phyloP scores from a whole-genome alignment of 2,329 filamentous ascomycete species.

The Phaeosphaeriaceae sp. region DNA sequence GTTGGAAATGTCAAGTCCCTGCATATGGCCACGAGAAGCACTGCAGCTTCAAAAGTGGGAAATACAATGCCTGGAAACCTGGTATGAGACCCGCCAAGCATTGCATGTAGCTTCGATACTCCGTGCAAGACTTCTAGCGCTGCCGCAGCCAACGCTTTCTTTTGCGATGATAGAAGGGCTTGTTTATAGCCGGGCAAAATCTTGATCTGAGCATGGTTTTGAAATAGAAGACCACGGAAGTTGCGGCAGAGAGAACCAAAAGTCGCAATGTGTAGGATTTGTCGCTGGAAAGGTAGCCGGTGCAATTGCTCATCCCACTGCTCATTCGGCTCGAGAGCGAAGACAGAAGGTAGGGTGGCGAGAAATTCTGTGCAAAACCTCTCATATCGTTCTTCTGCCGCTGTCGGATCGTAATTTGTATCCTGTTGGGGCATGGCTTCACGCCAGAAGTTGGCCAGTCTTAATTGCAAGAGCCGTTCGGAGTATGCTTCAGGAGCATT shows the following conservation, averaged over 20 bases:
- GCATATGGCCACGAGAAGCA: neutral
- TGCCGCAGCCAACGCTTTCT: neutral
- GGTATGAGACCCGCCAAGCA: neutral
- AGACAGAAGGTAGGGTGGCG: constrained; percentile 6
- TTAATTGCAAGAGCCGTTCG: neutral
- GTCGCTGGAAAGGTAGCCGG: constrained; percentile 11
- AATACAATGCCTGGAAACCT: neutral
- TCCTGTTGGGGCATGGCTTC: neutral
- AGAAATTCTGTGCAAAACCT: constrained; percentile 15
- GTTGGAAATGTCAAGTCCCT: too few species aligned
- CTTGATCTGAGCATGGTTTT: neutral
- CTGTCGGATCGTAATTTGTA: constrained; percentile 6
- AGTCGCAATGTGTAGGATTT: constrained; percentile 7
- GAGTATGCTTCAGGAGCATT: neutral
- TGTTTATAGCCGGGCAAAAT: neutral
- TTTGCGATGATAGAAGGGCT: neutral
- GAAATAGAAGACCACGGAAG: neutral
- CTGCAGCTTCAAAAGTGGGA: neutral
- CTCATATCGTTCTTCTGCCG: constrained; percentile 13
- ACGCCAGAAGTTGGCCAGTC: neutral
- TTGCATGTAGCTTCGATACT: neutral
- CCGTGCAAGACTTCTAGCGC: neutral
- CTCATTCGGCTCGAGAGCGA: constrained; percentile 10
- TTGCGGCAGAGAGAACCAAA: neutral
- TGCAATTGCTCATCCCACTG: constrained; percentile 10